A percentile compares a stretch with the other conserved stretches of the same genome.
Evolutionary conservation across 768 basidiomycete species (phyloP).

Genomic region (Leccinum pellstonianum): DNA sequence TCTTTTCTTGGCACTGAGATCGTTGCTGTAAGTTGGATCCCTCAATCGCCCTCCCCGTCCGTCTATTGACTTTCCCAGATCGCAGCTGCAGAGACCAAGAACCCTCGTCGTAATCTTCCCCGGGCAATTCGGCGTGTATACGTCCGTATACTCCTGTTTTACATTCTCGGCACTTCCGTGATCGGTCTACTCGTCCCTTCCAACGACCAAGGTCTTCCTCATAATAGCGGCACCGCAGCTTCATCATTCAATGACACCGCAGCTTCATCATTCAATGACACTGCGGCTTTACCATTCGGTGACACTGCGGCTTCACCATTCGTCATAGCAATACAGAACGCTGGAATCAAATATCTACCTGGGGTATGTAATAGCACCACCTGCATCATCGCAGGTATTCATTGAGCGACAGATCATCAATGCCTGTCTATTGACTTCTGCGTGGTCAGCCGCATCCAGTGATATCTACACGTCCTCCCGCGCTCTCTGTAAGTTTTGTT

Average conservation of each 20-base stretch:
- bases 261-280: slow-evolving; percentile 56
- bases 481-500: slow-evolving; percentile 65
- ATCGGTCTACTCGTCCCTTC: slow-evolving; percentile 86
- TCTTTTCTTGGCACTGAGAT: slow-evolving; percentile 96
- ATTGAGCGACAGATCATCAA: slow-evolving; percentile 62
- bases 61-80: slow-evolving; percentile 44
- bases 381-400: slow-evolving; percentile 8
- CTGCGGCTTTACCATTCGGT: too few species aligned
- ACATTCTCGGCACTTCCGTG: slow-evolving; percentile 62
- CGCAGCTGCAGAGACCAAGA: slow-evolving; percentile 88
- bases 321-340: slow-evolving; percentile 82
- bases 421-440: slow-evolving; percentile 80
- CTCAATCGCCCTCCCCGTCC: background rate
- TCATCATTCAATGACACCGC: too few species aligned
- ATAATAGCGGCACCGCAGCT: slow-evolving; percentile 49
- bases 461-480: slow-evolving; percentile 89
- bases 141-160: slow-evolving; percentile 81
- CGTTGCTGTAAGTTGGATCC: slow-evolving; percentile 61
- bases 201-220: slow-evolving; percentile 42
- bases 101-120: slow-evolving; percentile 71
- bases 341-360: slow-evolving; percentile 86
- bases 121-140: slow-evolving; percentile 59
- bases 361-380: slow-evolving; percentile 46
- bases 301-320: slow-evolving; percentile 52
- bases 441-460: slow-evolving; percentile 89